Evolutionary conservation across 2,329 filamentous ascomycete genomes (phyloP).

Genomic region (Fusarium sp.): DNA sequence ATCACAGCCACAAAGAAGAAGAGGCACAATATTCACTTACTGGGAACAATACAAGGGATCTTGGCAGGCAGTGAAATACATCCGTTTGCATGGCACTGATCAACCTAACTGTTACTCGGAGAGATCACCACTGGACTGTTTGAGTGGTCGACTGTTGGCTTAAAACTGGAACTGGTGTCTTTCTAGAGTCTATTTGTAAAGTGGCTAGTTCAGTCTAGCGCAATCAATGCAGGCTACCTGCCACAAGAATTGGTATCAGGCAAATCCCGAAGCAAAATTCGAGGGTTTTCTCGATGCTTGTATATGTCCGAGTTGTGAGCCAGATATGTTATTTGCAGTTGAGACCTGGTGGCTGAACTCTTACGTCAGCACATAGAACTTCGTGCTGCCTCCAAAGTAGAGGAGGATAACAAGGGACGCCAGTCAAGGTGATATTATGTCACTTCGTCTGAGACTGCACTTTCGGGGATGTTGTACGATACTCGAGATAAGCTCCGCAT

Average conservation of each 20-base stretch:
- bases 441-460: fast-evolving
- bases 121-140: too few species aligned
- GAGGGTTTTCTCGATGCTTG: too few species aligned
- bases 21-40: neutral
- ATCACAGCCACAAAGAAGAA: neutral
- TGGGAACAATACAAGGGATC: neutral
- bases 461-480: fast-evolving
- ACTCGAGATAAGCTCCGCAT: neutral
- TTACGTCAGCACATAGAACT: too few species aligned
- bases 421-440: neutral
- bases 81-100: neutral
- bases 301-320: too few species aligned
- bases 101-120: too few species aligned
- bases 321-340: too few species aligned
- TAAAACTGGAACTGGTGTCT: neutral
- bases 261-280: neutral
- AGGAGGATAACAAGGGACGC: neutral
- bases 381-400: fast-evolving
- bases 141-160: neutral
- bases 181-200: neutral
- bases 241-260: fast-evolving
- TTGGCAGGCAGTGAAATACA: fast-evolving
- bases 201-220: fast-evolving
- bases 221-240: fast-evolving
- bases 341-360: too few species aligned